phyloP scores from a whole-genome alignment of 345 rosid species.

The Eucalyptus marginata region DNA sequence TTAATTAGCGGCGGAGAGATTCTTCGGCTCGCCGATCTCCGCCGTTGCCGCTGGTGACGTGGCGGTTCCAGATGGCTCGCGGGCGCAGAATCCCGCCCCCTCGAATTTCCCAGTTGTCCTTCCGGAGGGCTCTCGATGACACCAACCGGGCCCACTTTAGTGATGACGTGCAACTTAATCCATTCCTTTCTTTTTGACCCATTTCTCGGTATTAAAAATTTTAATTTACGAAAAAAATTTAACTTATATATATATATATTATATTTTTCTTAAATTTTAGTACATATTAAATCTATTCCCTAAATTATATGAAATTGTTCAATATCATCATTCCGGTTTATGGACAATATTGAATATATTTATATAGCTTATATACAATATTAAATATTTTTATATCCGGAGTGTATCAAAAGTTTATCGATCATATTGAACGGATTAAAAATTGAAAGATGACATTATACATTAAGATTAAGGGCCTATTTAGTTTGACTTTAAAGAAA shows the following conservation, averaged over 20 bases:
- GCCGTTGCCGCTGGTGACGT: neutral
- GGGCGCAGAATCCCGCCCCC: neutral
- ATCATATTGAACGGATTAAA: too few relatives aligned
- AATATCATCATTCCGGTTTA: fast-evolving
- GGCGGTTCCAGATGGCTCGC: neutral
- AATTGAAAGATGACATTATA: fast-evolving
- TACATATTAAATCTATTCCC: too few relatives aligned
- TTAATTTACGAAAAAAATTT: too few relatives aligned
- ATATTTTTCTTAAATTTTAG: fast-evolving
- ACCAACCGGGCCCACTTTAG: neutral
- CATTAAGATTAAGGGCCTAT: fast-evolving
- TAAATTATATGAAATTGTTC: fast-evolving
- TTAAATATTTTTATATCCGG: too few relatives aligned
- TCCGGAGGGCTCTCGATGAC: neutral
- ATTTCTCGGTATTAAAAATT: too few relatives aligned
- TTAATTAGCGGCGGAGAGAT: neutral
- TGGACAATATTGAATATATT: fast-evolving
- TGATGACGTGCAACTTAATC: neutral
- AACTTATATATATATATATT: too few relatives aligned
- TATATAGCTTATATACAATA: too few relatives aligned
- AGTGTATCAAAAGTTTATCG: fast-evolving
- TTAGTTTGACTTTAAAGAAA: too few relatives aligned
- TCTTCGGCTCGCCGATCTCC: neutral
- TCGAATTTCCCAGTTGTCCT: neutral
- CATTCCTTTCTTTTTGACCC: too few relatives aligned